Evolutionary conservation across 768 basidiomycete genomes (phyloP).

Genomic region (Tulasnella sp.): DNA sequence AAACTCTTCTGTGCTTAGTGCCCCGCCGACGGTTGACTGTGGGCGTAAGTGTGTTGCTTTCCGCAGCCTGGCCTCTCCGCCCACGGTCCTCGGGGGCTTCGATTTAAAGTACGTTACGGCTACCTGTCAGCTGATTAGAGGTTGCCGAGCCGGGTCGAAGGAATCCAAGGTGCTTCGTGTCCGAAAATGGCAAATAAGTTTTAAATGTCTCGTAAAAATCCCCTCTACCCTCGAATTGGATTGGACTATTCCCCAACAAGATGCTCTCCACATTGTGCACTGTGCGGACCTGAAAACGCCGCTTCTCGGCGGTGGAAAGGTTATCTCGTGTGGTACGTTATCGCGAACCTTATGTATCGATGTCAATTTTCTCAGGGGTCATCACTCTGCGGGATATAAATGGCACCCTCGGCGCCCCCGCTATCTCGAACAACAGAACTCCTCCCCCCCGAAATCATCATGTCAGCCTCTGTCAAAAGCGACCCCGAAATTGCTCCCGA

Average conservation of each 20-base stretch:
- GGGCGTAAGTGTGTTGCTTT: too few relatives aligned
- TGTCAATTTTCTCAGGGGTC: constrained; percentile 3
- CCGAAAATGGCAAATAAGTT: neutral
- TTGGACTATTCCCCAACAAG: neutral
- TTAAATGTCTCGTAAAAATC: neutral
- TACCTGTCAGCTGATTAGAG: neutral
- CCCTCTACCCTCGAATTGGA: neutral
- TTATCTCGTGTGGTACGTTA: neutral
- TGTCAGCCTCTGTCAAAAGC: constrained; percentile 6
- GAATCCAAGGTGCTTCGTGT: neutral
- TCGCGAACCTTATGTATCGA: neutral
- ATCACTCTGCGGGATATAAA: neutral
- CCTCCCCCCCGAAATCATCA: neutral
- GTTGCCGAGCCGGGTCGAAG: neutral
- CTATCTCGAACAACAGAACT: neutral
- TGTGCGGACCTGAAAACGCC: neutral
- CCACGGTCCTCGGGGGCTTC: neutral
- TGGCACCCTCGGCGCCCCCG: neutral
- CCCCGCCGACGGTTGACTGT: too few relatives aligned
- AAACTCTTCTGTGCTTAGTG: too few relatives aligned
- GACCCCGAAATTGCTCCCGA: constrained; percentile 2
- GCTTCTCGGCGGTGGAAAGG: neutral
- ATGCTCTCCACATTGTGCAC: neutral
- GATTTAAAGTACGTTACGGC: neutral
- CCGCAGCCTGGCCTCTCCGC: neutral